These are phyloP conservation scores for Rehmannia glutinosa DNA, from an alignment of 257 asterid species.

Conservation along the genomic window DNA sequence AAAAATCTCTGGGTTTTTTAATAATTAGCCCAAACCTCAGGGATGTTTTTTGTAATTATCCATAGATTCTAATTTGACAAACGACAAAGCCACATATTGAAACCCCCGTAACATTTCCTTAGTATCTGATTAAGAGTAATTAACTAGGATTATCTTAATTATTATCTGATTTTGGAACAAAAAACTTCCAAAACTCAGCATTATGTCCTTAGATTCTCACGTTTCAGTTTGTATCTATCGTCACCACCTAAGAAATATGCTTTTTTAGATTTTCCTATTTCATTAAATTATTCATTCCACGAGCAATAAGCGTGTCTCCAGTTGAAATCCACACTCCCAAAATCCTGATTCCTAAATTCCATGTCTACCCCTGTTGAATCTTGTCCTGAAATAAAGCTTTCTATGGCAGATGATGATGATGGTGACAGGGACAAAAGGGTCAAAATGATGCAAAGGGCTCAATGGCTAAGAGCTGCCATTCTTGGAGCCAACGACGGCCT, in stretches of 20 bases:
- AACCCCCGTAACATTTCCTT: background rate
- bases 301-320: slow-evolving; percentile 23
- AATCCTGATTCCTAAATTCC: too few relatives aligned
- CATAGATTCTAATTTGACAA: too few relatives aligned
- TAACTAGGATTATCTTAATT: background rate
- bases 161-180: background rate
- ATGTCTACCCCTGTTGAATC: background rate
- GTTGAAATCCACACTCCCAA: slow-evolving; percentile 50
- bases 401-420: too few relatives aligned
- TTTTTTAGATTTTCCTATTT: background rate
- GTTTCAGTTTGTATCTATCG: slow-evolving; percentile 21
- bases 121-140: too few relatives aligned
- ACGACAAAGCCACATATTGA: too few relatives aligned
- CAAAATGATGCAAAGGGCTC: slow-evolving; percentile 33
- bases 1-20: too few relatives aligned
- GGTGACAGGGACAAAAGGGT: slow-evolving; percentile 10
- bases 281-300: slow-evolving; percentile 22
- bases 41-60: too few relatives aligned
- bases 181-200: background rate
- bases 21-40: too few relatives aligned
- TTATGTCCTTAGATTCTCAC: slow-evolving; percentile 15
- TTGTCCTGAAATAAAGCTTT: slow-evolving; percentile 22
- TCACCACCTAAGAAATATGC: slow-evolving; percentile 24
- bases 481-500: slow-evolving; percentile 68
- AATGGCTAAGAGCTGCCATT: slow-evolving; percentile 72